Evolutionary conservation across 108 stramenopile genomes (phyloP).

Genomic region (Cylindrotheca fusiformis): DNA sequence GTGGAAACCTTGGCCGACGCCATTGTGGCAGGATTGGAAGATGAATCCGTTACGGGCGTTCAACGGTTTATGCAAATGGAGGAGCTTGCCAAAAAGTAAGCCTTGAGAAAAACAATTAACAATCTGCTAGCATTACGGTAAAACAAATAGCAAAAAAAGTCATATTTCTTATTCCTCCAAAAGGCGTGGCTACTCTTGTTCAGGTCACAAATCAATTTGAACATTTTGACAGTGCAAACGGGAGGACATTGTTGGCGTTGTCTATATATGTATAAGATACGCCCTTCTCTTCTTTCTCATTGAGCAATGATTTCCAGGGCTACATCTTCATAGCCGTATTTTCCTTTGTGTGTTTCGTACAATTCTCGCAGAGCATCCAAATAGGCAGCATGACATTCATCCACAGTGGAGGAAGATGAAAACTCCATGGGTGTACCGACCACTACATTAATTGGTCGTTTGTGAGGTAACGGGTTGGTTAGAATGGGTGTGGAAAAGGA

Average conservation of each 20-base stretch:
- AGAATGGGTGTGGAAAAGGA: slow-evolving; percentile 1
- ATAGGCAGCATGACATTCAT: slow-evolving; percentile 19
- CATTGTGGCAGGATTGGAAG: slow-evolving; percentile 51
- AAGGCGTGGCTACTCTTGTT: too few relatives aligned
- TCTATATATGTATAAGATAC: too few relatives aligned
- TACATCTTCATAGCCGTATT: not conserved
- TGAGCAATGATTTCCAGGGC: too few relatives aligned
- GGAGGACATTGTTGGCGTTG: too few relatives aligned
- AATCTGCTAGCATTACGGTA: too few relatives aligned
- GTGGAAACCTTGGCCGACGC: slow-evolving; percentile 61
- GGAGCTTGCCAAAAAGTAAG: slow-evolving; percentile 27
- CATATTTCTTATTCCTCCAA: too few relatives aligned
- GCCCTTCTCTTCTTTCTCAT: too few relatives aligned
- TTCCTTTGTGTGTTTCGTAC: slow-evolving; percentile 20
- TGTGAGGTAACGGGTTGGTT: slow-evolving; percentile 13
- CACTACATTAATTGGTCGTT: slow-evolving; percentile 18
- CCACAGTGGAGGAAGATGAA: not conserved
- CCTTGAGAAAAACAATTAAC: too few relatives aligned
- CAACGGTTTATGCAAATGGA: slow-evolving; percentile 51
- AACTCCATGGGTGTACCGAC: slow-evolving; percentile 25
- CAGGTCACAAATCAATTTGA: too few relatives aligned
- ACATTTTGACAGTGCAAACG: too few relatives aligned
- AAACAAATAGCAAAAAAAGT: too few relatives aligned
- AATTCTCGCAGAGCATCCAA: slow-evolving; percentile 18
- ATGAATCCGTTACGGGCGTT: slow-evolving; percentile 41